A percentile compares a stretch with the other conserved stretches of the same genome.
Conservation (phyloP, 2,329 filamentous ascomycete genomes). For the Hypoxylon sp. region DNA sequence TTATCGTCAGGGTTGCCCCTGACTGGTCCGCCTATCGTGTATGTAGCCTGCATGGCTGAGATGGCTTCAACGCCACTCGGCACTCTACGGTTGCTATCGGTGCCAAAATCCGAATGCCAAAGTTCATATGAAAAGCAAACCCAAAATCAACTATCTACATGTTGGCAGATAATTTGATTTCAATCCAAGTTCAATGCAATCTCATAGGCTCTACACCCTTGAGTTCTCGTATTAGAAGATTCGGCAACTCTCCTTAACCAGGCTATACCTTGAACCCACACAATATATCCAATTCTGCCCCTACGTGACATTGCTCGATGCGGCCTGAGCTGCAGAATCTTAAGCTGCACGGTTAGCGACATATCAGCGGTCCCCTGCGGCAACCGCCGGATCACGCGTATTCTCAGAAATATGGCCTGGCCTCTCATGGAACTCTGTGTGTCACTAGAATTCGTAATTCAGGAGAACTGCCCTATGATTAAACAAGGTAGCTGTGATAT, state of each 20-base stretch:
- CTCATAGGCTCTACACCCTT: background rate
- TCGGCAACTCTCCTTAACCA: background rate
- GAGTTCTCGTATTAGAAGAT: constrained; percentile 22
- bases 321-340: background rate
- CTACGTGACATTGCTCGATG: constrained; percentile 8
- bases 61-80: constrained; percentile 18
- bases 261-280: background rate
- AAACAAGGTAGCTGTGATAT: background rate
- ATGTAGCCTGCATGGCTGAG: constrained; percentile 5
- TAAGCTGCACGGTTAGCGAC: constrained; percentile 3
- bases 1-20: background rate
- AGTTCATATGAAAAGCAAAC: constrained; percentile 17
- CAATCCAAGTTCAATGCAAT: background rate
- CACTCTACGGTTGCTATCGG: constrained; percentile 2
- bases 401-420: background rate
- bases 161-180: constrained; percentile 3
- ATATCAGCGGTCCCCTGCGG: constrained; percentile 27
- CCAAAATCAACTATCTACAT: background rate
- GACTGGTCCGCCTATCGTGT: background rate
- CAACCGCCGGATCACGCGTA: constrained; percentile 1
- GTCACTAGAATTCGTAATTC: background rate
- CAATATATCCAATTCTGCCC: background rate
- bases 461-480: background rate
- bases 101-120: constrained; percentile 17
- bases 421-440: background rate